phyloP scores from a whole-genome alignment of 495 filamentous ascomycete genomes.

The Podospora appendiculata region DNA sequence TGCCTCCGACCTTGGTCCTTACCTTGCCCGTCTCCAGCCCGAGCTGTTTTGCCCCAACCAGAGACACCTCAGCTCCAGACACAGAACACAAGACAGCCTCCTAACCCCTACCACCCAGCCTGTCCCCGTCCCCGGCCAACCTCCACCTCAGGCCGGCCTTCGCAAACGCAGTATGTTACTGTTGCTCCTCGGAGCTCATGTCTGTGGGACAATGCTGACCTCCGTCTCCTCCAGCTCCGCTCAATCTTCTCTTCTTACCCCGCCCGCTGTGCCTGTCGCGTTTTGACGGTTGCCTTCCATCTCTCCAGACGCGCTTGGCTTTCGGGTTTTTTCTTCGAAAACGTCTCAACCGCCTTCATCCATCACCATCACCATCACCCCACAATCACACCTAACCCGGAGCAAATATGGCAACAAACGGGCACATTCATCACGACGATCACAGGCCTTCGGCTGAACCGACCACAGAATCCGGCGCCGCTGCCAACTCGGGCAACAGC shows the following conservation, averaged over 20 bases:
- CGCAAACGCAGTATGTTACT: no score
- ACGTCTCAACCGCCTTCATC: neutral
- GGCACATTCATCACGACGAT: constrained; percentile 28
- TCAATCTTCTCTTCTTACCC: neutral
- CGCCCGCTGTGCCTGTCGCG: neutral
- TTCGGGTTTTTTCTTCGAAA: constrained; percentile 7
- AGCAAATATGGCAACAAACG: constrained; percentile 44
- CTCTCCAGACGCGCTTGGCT: constrained; percentile 2
- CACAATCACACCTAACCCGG: neutral
- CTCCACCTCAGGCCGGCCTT: no score
- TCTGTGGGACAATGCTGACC: neutral
- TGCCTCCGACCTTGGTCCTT: no score
- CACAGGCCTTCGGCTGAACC: constrained; percentile 12
- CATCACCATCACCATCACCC: neutral
- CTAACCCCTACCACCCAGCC: no score
- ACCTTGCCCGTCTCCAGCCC: no score
- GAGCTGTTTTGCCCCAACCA: no score
- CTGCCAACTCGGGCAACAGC: constrained; percentile 12
- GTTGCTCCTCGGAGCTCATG: no score
- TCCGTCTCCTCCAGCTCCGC: neutral
- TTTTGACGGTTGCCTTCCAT: neutral
- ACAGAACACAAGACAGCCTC: no score
- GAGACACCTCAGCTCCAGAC: no score
- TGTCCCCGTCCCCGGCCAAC: no score
- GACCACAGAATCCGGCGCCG: constrained; percentile 13